Evolutionary conservation across 257 asterid species (phyloP), one percentile per base, ranked within the genome.

Genomic region (Rauvolfia tetraphylla): DNA sequence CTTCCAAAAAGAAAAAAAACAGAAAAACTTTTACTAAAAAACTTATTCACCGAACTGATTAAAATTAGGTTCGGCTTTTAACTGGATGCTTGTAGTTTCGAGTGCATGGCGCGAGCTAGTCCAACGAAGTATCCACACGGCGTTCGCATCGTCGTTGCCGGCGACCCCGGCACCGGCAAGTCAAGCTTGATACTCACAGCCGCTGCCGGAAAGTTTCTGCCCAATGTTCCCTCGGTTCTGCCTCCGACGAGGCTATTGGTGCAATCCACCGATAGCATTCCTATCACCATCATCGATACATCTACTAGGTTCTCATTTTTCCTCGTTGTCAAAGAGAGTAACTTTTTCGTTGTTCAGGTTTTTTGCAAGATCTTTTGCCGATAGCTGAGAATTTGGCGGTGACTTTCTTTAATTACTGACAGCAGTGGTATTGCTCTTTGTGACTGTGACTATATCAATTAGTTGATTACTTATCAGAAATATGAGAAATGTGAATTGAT

Each of bases 201-300:
- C 27, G 96, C 92, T 48, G 82, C 96, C 11, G 91, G 86, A 53
- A 79, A 79, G 49, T 93, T 88, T 59, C 90, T 94, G 3, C 80
- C 82, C 77, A 85, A 72, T 86, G 91, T 85, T 7, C 96, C 97
- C 9, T 90, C 96, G 27, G 89, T 91, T 76, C 79, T 95, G 80
- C 98, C 98, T 49, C 97, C 96, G 0, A 91, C 96, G 4, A 83
- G 96, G 92, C 90, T 95, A 14, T 97, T 97, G 33, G 96, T 89
- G 84, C 68, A 87, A 79, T 89, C 89, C 75, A 93, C 96, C 6
- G 97, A 93, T 72, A 90, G 93, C 31, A 91, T 89, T 41, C 97
- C 98, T 0, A 89, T 89, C 76, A 95, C 93, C 83, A 85, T 93
- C 84, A 81, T 95, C 29, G 98, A 95, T 83, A 93, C 99, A 49